phyloP scores from a whole-genome alignment of 2,329 filamentous ascomycete species.

The Graphilbum ipis-grandicollis region DNA sequence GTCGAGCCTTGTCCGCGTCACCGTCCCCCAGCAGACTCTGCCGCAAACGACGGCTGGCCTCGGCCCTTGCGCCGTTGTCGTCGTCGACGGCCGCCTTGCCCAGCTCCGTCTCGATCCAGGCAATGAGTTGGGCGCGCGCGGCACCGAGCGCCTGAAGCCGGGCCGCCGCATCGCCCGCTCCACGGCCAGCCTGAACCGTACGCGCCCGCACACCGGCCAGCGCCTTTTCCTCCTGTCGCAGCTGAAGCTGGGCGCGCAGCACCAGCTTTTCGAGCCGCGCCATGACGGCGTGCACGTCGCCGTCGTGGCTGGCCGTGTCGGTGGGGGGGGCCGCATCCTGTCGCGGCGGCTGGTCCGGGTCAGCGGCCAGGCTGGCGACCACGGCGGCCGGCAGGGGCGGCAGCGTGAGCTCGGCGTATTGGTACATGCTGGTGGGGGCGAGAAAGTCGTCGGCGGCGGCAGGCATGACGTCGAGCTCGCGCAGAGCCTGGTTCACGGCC shows the following conservation, averaged over 20 bases:
- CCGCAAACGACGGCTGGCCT: constrained; percentile 8
- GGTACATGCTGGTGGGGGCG: constrained; percentile 29
- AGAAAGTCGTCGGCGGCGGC: constrained; percentile 24
- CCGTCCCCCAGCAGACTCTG: constrained; percentile 6
- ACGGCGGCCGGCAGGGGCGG: constrained; percentile 35
- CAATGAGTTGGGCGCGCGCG: constrained; percentile 42
- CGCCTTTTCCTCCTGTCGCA: constrained; percentile 37
- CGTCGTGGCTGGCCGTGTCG: constrained; percentile 13
- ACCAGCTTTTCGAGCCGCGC: constrained; percentile 39
- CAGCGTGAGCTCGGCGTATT: constrained; percentile 20
- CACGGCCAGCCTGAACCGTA: constrained; percentile 10
- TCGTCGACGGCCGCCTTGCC: constrained; percentile 28
- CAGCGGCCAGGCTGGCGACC: constrained; percentile 28
- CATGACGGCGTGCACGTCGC: constrained; percentile 28
- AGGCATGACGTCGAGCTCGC: constrained; percentile 32
- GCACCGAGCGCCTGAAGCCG: constrained; percentile 35
- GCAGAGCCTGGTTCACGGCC: constrained; percentile 32
- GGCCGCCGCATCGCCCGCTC: constrained; percentile 12
- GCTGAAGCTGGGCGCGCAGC: constrained; percentile 37
- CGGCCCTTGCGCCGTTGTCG: constrained; percentile 5
- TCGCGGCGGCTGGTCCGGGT: constrained; percentile 10
- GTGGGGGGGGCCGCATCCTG: neutral
- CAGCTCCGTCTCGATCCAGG: constrained; percentile 48
- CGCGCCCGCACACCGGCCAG: constrained; percentile 27
- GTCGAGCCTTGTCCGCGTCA: constrained; percentile 10